These are phyloP conservation scores for Royoungia palumana DNA, from an alignment of 768 basidiomycete species.

Conservation along the genomic window DNA sequence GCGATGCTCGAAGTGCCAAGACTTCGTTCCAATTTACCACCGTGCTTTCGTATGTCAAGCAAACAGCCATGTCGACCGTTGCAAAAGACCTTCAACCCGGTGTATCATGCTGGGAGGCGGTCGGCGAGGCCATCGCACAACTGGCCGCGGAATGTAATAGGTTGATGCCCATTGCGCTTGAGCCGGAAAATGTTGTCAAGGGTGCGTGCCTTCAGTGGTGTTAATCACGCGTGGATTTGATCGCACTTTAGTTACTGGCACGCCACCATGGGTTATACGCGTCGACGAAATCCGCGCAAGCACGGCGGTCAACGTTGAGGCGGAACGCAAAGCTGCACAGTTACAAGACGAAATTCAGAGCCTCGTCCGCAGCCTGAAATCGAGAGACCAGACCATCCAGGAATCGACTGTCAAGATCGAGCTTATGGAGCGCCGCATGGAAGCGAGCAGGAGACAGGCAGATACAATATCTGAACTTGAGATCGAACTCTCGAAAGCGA, in stretches of 20 bases:
- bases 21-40: constrained; percentile 70
- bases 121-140: constrained; percentile 64
- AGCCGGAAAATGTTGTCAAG: constrained; percentile 74
- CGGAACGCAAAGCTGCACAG: constrained; percentile 81
- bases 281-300: constrained; percentile 80
- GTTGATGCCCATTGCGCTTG: constrained; percentile 67
- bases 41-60: constrained; percentile 66
- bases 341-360: constrained; percentile 89
- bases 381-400: constrained; percentile 88
- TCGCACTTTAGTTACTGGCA: constrained; percentile 55
- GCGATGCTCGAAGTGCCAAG: constrained; percentile 76
- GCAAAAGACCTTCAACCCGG: constrained; percentile 66
- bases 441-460: constrained; percentile 85
- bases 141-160: constrained; percentile 69
- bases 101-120: constrained; percentile 71
- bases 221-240: neutral
- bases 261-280: constrained; percentile 82
- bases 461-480: constrained; percentile 83
- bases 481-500: constrained; percentile 69
- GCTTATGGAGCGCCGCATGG: constrained; percentile 90
- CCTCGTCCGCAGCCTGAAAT: constrained; percentile 76
- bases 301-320: constrained; percentile 85
- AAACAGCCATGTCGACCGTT: constrained; percentile 69
- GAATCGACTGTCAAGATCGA: constrained; percentile 91
- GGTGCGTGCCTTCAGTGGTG: constrained; percentile 44